Evolutionary conservation across 768 basidiomycete genomes (phyloP).

Genomic region (Kondoa subrosea): DNA sequence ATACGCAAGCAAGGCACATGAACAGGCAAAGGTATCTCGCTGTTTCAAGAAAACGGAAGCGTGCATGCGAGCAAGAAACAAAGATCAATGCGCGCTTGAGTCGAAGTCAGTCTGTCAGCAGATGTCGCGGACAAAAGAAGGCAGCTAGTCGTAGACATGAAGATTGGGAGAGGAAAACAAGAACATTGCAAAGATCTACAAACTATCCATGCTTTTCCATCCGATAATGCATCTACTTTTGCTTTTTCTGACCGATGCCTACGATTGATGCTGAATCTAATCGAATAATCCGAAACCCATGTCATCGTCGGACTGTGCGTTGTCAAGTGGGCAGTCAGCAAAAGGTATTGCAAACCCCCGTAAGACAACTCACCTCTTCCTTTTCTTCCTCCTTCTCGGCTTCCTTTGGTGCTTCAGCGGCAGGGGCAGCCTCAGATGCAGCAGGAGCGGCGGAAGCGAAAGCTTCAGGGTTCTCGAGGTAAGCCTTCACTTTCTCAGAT

Average conservation of each 20-base stretch:
- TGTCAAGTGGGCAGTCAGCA: slow-evolving; percentile 35
- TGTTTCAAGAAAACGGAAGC: no score
- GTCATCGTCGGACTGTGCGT: slow-evolving; percentile 80
- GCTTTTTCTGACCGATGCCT: not conserved
- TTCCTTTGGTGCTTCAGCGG: slow-evolving; percentile 44
- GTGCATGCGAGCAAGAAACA: no score
- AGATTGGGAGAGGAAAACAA: not conserved
- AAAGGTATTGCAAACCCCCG: not conserved
- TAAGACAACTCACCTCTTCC: slow-evolving; percentile 34
- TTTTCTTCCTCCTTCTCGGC: slow-evolving; percentile 49
- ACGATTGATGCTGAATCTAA: slow-evolving; percentile 35
- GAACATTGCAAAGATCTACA: not conserved
- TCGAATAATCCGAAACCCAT: slow-evolving; percentile 99
- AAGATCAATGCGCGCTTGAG: no score
- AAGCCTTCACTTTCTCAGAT: slow-evolving; percentile 89
- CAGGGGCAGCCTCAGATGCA: slow-evolving; percentile 43
- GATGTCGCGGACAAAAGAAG: not conserved
- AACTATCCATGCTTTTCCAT: not conserved
- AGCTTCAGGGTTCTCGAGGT: slow-evolving; percentile 95
- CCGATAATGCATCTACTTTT: no score
- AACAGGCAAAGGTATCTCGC: no score
- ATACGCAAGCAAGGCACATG: no score
- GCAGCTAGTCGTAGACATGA: not conserved
- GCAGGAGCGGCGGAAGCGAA: slow-evolving; percentile 66
- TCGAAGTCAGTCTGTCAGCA: no score